These are phyloP conservation scores for Grifola frondosa DNA, from an alignment of 1,284 basidiomycete genomes.

Conservation along the genomic window DNA sequence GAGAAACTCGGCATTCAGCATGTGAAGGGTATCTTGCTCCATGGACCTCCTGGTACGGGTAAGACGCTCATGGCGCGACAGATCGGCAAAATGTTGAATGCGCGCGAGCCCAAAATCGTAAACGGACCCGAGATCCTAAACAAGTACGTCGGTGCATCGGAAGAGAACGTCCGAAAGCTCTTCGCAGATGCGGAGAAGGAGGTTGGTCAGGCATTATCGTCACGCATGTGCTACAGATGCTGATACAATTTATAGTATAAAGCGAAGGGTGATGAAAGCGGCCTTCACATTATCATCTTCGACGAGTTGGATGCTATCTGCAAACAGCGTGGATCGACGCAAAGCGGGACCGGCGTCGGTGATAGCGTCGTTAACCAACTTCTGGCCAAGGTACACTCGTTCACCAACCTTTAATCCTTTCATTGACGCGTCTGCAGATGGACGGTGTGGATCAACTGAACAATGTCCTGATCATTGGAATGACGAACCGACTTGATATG, in stretches of 20 bases:
- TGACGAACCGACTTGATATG: slow-evolving; percentile 99
- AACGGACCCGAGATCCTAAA: slow-evolving; percentile 98
- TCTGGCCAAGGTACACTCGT: slow-evolving; percentile 78
- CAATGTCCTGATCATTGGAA: slow-evolving; percentile 99
- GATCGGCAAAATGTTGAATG: slow-evolving; percentile 99
- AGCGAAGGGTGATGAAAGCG: slow-evolving; percentile 97
- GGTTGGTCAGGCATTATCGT: slow-evolving; percentile 41
- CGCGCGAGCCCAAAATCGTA: slow-evolving; percentile 96
- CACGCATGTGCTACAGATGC: neutral
- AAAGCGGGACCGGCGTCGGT: slow-evolving; percentile 93
- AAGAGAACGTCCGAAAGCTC: slow-evolving; percentile 98
- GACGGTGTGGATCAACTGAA: slow-evolving; percentile 99
- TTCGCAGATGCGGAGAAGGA: slow-evolving; percentile 98
- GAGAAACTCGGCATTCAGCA: slow-evolving; percentile 99
- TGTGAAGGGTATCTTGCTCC: slow-evolving; percentile 96
- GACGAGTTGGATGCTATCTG: slow-evolving; percentile 99
- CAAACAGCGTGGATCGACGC: slow-evolving; percentile 93
- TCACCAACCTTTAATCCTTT: neutral
- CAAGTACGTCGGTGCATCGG: slow-evolving; percentile 97
- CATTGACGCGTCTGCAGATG: slow-evolving; percentile 58
- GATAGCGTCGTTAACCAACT: slow-evolving; percentile 99
- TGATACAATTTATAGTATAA: slow-evolving; percentile 67
- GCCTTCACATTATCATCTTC: slow-evolving; percentile 99
- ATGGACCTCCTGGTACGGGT: slow-evolving; percentile 97
- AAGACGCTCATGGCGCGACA: slow-evolving; percentile 98